Evolutionary conservation across 495 filamentous ascomycete genomes (phyloP), one percentile per base, ranked within the genome.

Genomic region (Neurospora sp.): DNA sequence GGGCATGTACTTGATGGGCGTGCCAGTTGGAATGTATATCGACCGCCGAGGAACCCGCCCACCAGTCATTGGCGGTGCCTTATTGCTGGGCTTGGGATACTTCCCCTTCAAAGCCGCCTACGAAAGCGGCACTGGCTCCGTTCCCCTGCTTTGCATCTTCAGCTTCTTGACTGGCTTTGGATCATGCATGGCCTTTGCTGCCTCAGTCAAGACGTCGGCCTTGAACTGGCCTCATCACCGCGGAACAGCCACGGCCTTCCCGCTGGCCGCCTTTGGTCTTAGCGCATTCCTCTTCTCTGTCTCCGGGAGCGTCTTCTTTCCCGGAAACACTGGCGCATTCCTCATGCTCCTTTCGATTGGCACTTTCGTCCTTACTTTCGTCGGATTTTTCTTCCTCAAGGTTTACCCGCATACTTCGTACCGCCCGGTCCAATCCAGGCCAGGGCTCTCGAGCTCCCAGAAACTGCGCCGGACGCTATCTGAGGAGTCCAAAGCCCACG

Each of bases 211-310:
- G 75, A 84, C 83, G 86, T 95, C 93, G 72, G 94, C 96, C 40
- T 84, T 94, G 53, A 99, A 99, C 81, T 99, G 94, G 87, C 96
- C 95, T 2, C 85, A 90, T 41, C 92, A 97, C 77, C 89, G 96
- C 61, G 96, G 96, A 70, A 97, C 95, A 22, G 96, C 96, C 16
- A 98, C 96, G 8, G 94, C 93, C 3, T 93, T 98, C 78, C 95
- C 96, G 8, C 83, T 99, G 65, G 90, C 95, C 53, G 94, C 93
- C 5, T 98, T 98, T 80, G 96, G 96, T 35, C 85, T 99, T 40
- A 97, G 95, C 82, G 96, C 96, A 68, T 94, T 98, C 79, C 97
- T 98, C 86, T 99, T 97, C 84, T 92, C 96, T 20, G 84, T 88
- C 22, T 81, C 94, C 31, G 92, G 94, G 4, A 86, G 87, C 41